Evolutionary conservation across 2,329 filamentous ascomycete genomes (phyloP).

Genomic region (Bipolaris gigantea): DNA sequence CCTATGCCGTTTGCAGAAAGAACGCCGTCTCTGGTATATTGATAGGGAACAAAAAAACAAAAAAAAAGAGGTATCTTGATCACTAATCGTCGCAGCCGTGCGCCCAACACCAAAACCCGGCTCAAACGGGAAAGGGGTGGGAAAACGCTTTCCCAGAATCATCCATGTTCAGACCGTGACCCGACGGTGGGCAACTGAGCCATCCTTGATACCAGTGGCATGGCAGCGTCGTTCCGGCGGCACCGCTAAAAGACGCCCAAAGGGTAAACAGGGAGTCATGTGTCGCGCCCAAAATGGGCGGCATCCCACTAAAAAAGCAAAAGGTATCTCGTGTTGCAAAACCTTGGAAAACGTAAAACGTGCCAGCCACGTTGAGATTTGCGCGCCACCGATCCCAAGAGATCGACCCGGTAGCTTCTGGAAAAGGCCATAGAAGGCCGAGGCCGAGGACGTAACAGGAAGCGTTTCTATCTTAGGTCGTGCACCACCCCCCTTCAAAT

Average conservation of each 20-base stretch:
- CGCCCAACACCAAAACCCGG: conserved; percentile 13
- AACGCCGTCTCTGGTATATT: background rate
- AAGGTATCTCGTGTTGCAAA: conserved; percentile 17
- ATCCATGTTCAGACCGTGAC: conserved; percentile 1
- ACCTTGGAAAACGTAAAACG: conserved; percentile 34
- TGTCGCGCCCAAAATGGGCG: conserved; percentile 11
- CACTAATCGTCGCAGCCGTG: conserved; percentile 15
- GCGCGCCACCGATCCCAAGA: conserved; percentile 40
- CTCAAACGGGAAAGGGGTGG: background rate
- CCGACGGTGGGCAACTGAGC: background rate
- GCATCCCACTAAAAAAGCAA: conserved; percentile 20
- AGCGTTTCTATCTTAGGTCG: conserved; percentile 14
- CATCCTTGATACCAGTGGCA: conserved; percentile 1
- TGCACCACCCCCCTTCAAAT: conserved; percentile 14
- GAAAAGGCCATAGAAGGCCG: conserved; percentile 28
- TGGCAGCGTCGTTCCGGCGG: conserved; percentile 8
- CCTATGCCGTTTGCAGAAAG: background rate
- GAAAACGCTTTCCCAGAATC: conserved; percentile 2
- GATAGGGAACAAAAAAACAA: conserved; percentile 10
- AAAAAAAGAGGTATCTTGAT: conserved; percentile 31
- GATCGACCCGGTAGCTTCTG: conserved; percentile 35
- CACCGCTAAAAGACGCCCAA: conserved; percentile 13
- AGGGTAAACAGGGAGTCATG: conserved; percentile 10
- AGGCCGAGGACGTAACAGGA: conserved; percentile 9
- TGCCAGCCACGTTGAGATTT: conserved; percentile 36